Evolutionary conservation across 495 filamentous ascomycete species (phyloP).

Genomic region (Penicillium angulare): DNA sequence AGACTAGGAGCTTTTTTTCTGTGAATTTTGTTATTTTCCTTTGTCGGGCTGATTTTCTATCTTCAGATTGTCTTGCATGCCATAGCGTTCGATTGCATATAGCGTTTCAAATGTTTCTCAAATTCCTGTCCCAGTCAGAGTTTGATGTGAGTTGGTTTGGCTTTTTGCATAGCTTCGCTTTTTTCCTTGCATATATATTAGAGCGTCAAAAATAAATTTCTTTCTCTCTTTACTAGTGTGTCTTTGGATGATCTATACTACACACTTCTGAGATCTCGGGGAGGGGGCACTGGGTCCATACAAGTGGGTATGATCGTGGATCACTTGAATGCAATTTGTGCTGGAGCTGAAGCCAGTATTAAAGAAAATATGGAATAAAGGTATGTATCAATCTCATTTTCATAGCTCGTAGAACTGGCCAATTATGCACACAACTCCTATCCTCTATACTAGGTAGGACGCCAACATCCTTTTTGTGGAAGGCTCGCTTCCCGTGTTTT

Average conservation of each 20-base stretch:
- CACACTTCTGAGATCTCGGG: no score
- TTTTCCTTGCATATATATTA: not conserved
- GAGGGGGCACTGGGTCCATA: no score
- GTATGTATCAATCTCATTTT: slow-evolving; percentile 18
- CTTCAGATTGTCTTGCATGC: not conserved
- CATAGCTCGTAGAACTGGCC: slow-evolving; percentile 14
- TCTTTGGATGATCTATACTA: no score
- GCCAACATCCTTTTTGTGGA: not conserved
- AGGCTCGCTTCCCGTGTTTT: not conserved
- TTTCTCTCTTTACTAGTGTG: no score
- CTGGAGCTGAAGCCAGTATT: no score
- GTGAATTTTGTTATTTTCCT: not conserved
- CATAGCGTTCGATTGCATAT: slow-evolving; percentile 22
- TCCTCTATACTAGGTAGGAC: not conserved
- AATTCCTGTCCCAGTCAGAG: no score
- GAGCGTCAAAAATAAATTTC: no score
- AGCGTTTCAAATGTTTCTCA: not conserved
- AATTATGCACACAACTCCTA: slow-evolving; percentile 13
- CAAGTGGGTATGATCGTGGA: no score
- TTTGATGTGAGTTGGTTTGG: not conserved
- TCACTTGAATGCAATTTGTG: no score
- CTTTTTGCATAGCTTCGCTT: not conserved
- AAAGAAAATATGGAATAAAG: slow-evolving; percentile 1
- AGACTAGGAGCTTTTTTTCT: no score
- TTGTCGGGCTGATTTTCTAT: not conserved